Base-by-base conservation (phyloP, 192 early-diverging fungal species). In the Linnemannia zychae region DNA sequence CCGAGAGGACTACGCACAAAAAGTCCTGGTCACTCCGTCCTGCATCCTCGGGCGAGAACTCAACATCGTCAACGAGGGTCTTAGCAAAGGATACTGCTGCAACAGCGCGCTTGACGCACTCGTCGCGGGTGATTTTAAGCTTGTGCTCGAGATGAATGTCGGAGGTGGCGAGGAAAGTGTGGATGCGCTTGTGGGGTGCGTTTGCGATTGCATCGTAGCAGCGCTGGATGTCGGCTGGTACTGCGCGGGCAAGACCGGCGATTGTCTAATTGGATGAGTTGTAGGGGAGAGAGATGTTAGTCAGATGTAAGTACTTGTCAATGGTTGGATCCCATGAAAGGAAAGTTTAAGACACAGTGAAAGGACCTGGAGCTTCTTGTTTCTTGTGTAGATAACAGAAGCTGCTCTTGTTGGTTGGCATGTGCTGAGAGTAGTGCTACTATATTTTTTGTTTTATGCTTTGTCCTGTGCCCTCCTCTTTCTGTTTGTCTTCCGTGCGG, bases 121-220 rank as follows among this genome's bases (percentile, higher is more conserved):
- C 93, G 24, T 94, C 94, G 49, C 98, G 93, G 7, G 86, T 80
- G 77, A 99, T 98, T 80, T 96, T 96, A 57, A 99, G 93, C 90
- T 99, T 99, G 92, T 95, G 90, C 87, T 98, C 87, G 37, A 99
- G 92, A 79, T 99, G 98, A 72, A 99, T 97, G 78, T 99, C 98
- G 16, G 97, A 98, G 3, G 98, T 98, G 38, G 98, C 98, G 66
- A 99, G 91, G 89, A 99, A 98, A 28, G 94, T 93, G 91, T 99
- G 98, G 78, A 99, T 98, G 34, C 98, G 92, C 77, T 96, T 94
- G 16, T 88, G 87, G 49, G 98, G 98, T 5, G 98, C 97, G 28
- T 93, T 92, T 60, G 90, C 90, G 79, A 99, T 92, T 12, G 98
- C 98, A 24, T 99, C 98, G 78, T 92, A 95, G 31, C 96, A 96